phyloP scores from a whole-genome alignment of 2,329 filamentous ascomycete species.

The Fonsecaea multimorphosa region DNA sequence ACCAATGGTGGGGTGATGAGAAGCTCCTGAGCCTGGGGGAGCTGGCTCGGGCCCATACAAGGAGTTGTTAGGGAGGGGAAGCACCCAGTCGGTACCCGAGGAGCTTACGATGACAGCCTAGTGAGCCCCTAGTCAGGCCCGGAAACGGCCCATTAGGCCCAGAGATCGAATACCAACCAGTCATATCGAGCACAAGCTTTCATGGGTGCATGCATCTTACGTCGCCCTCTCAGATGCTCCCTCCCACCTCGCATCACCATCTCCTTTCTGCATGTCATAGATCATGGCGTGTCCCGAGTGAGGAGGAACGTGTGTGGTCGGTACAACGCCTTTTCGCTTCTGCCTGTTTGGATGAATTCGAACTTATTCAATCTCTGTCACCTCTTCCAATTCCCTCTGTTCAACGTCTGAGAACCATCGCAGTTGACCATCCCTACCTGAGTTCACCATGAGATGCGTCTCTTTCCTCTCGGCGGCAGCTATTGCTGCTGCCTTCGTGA shows the following conservation, averaged over 20 bases:
- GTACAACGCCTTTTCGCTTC: constrained; percentile 19
- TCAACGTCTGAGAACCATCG: neutral
- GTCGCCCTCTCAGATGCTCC: constrained; percentile 13
- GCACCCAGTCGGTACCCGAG: neutral
- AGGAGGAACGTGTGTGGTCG: neutral
- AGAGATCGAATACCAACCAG: constrained; percentile 4
- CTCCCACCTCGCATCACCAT: constrained; percentile 3
- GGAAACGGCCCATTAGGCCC: neutral
- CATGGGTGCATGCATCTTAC: constrained; percentile 7
- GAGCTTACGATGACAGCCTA: neutral
- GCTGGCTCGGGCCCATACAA: neutral
- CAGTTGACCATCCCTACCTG: constrained; percentile 1
- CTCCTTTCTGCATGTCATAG: constrained; percentile 19
- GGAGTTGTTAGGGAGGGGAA: neutral
- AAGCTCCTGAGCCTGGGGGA: neutral
- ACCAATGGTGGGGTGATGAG: neutral
- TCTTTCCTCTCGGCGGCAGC: constrained; percentile 36
- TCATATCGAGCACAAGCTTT: neutral
- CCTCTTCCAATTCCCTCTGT: constrained; percentile 10
- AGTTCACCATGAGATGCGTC: constrained; percentile 35
- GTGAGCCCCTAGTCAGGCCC: neutral
- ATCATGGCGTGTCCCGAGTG: neutral
- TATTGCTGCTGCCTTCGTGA: constrained; percentile 38
- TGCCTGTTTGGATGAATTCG: constrained; percentile 20
- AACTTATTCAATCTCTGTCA: constrained; percentile 1